These are phyloP conservation scores for Phaffomyces antillensis DNA, from an alignment of 805 yeast species.

Conservation along the genomic window DNA sequence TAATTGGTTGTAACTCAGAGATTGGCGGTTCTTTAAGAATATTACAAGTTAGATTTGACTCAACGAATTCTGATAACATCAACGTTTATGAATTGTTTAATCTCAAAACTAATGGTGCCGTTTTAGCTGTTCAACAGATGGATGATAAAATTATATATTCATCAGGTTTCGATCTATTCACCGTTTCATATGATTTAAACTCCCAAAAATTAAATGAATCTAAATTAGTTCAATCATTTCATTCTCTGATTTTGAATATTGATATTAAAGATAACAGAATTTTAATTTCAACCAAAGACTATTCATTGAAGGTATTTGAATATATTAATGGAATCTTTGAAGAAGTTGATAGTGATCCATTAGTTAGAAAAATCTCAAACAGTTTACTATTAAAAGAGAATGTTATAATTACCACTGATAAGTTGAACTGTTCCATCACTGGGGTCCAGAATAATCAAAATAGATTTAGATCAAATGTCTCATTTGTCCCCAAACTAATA, in stretches of 20 bases:
- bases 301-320: conserved; percentile 20
- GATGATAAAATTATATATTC: conserved; percentile 11
- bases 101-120: conserved; percentile 19
- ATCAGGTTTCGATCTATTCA: conserved; percentile 11
- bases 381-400: conserved; percentile 8
- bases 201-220: conserved; percentile 14
- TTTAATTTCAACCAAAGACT: conserved; percentile 24
- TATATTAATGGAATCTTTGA: conserved; percentile 9
- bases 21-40: conserved; percentile 20
- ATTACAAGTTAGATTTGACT: conserved; percentile 10
- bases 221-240: conserved; percentile 2
- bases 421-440: conserved; percentile 14
- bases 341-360: conserved; percentile 13
- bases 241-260: conserved; percentile 16
- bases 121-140: conserved; percentile 16
- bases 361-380: conserved; percentile 16
- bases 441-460: conserved; percentile 11
- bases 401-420: conserved; percentile 16
- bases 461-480: conserved; percentile 14
- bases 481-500: conserved; percentile 28
- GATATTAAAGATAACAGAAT: conserved; percentile 16
- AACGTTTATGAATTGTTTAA: conserved; percentile 12
- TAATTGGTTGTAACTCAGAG: conserved; percentile 27
- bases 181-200: conserved; percentile 10
- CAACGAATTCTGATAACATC: conserved; percentile 4